Evolutionary conservation across 805 yeast species (phyloP), one percentile per base, ranked within the genome.

Genomic region (Scheffersomyces ergatensis): DNA sequence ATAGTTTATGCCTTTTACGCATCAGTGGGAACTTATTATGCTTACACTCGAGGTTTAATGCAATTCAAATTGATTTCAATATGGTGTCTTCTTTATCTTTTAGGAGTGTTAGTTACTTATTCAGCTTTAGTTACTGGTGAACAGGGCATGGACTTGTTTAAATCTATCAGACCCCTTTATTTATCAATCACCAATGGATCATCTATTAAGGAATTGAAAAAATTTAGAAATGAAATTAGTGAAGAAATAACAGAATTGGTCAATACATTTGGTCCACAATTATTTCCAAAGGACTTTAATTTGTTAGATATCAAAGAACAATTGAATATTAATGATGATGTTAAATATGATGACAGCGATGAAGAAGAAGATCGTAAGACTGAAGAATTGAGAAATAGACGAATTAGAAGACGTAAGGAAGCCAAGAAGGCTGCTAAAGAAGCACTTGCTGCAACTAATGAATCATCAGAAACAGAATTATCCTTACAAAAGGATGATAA

Each of bases 71-170:
- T 66, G 39, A 58, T 82, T 16, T 65, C 77, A 44, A 50, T 77
- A 33, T 63, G 75, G 51, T 62, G 83, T 18, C 38, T 54, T 13
- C 55, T 68, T 24, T 86, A 87, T 60, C 51, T 81, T n/a, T 62
- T 80, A 17, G 82, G 93, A 39, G 88, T 77, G 1, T 58, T 75
- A 21, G 80, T 92, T 13, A 87, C 97, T 0, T 92, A 87, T 55
- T 82, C 95, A n/a, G 96, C 99, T 0, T 73, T 93, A 50, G 73
- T 88, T 20, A 80, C 89, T 43, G 98, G 99, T 39, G 99, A 93
- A 57, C 85, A 82, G 44, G 99, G 99, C 26, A 76, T 88, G 81
- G 98, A 92, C 58, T 74, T 86, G 36, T 76, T 85, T 59, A 89
- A 89, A 57, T 83, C 95, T 3, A 66, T 92, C 41, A 76, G 89